Base-by-base conservation (phyloP, 2,329 filamentous ascomycete species). In the Colletotrichum sp. region DNA sequence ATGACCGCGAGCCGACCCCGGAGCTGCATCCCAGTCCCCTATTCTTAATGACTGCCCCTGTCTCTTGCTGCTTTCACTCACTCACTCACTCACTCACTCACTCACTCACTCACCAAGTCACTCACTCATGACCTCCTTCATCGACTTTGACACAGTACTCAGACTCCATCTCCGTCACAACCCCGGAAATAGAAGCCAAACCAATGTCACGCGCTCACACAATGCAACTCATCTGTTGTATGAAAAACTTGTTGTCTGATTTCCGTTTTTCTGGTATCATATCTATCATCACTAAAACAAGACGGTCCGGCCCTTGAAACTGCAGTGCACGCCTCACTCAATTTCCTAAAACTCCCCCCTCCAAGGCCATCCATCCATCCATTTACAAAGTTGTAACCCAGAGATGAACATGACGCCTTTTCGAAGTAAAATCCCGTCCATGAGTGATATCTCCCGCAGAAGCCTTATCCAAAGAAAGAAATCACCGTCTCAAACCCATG, bases 221-320 rank as follows among this genome's bases (percentile, higher is more conserved):
- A 28, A 59, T 59, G 55, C 15, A 34, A 62, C 18, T 13, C 15
- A 18, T 64, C 24, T 7, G 1, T 4, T 44, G 6, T 36, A 10
- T 36, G 21, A 24, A 52, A 9, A 12, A 67, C 21, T 26, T 16
- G 3, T 16, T 26, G 18, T 66, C 65, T 24, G 26, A 52, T 66
- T 55, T 57, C 55, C 15, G 10, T 55, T 72, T 36, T 72, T 52
- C 5, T 72, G 68, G 62, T 75, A 75, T 72, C 72, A 44, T 60
- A 30, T 62, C 18, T 75, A 75, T 72, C 72, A 44, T 60, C 36
- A 67, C 18, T 67, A n/a, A 39, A 39, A n/a, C n/a, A 57, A 39
- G 55, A 28, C 36, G 34, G 16, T 30, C 24, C n/a, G 24, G 32
- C 24, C 39, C 70, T 52, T 26, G 18, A 34, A 36, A 44, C 52